phyloP scores from a whole-genome alignment of 2,329 filamentous ascomycete genomes.

The Fusarium humuli region DNA sequence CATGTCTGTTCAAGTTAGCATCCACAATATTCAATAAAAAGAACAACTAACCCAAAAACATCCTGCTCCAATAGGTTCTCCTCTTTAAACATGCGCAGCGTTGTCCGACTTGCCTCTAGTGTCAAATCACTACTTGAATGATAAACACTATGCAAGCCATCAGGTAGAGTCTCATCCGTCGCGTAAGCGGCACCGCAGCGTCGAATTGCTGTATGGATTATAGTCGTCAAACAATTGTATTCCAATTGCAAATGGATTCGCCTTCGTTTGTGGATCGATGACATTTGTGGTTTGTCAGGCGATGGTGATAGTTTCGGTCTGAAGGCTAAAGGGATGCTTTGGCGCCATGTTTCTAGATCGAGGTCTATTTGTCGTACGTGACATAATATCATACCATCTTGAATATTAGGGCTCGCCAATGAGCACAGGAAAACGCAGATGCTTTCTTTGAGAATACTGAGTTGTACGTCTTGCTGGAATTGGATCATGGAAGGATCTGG shows the following conservation, averaged over 20 bases:
- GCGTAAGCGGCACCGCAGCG: not conserved
- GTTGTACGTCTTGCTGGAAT: not conserved
- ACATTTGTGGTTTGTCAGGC: not conserved
- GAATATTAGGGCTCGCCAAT: not conserved
- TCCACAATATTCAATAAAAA: rapidly evolving
- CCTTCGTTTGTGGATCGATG: not conserved
- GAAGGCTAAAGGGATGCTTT: not conserved
- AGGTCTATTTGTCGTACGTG: not conserved
- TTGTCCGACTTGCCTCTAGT: not conserved
- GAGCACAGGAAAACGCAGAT: not conserved
- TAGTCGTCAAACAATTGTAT: not conserved
- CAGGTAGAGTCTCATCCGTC: not conserved
- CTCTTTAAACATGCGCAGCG: not conserved
- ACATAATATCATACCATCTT: not conserved
- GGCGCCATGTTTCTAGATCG: slow-evolving; percentile 5
- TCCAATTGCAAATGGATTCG: not conserved
- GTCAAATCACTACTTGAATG: slow-evolving; percentile 14
- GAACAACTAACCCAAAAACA: not conserved
- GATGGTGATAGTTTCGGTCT: not conserved
- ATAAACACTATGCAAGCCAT: slow-evolving; percentile 1
- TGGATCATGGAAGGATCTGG: not conserved
- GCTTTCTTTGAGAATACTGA: not conserved
- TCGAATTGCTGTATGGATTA: not conserved
- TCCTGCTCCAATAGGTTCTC: not conserved
- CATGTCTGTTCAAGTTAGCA: not conserved